Evolutionary conservation across 768 basidiomycete species (phyloP).

Genomic region (Boletus patriciae): DNA sequence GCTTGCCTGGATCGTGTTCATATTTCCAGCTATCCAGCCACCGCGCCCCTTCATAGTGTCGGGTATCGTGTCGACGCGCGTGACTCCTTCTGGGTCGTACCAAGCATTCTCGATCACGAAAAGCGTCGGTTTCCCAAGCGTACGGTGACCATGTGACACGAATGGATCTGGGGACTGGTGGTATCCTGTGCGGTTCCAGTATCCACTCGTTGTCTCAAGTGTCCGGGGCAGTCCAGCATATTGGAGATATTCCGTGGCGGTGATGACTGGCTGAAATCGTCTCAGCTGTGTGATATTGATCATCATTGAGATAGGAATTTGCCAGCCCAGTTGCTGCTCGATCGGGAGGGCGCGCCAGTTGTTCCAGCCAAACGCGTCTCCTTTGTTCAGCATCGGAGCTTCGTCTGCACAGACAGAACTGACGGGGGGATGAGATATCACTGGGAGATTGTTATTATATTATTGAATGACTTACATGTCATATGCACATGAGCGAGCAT

Average conservation of each 20-base stretch:
- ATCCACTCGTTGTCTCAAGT: conserved; percentile 38
- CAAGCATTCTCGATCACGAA: conserved; percentile 40
- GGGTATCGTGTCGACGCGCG: conserved; percentile 39
- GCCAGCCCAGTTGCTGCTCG: conserved; percentile 34
- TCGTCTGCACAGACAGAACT: conserved; percentile 39
- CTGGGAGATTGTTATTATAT: neutral
- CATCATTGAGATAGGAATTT: conserved; percentile 37
- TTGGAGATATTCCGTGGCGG: conserved; percentile 40
- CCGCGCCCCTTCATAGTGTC: conserved; percentile 27
- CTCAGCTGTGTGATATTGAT: conserved; percentile 42
- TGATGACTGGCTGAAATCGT: conserved; percentile 35
- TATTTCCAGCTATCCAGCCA: conserved; percentile 21
- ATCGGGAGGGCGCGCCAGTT: conserved; percentile 39
- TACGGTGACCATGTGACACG: conserved; percentile 15
- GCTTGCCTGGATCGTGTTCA: conserved; percentile 13
- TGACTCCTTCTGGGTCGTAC: conserved; percentile 38
- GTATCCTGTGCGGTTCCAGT: conserved; percentile 36
- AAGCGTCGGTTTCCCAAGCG: conserved; percentile 20
- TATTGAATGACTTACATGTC: conserved; percentile 29
- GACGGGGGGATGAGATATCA: neutral
- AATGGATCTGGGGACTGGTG: conserved; percentile 20
- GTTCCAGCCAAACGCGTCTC: conserved; percentile 39
- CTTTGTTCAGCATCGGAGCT: conserved; percentile 43
- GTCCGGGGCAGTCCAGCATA: conserved; percentile 33
- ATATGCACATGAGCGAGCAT: conserved; percentile 45